Base-by-base conservation (phyloP, 192 early-diverging fungal species). In the Coemansia sp. region DNA sequence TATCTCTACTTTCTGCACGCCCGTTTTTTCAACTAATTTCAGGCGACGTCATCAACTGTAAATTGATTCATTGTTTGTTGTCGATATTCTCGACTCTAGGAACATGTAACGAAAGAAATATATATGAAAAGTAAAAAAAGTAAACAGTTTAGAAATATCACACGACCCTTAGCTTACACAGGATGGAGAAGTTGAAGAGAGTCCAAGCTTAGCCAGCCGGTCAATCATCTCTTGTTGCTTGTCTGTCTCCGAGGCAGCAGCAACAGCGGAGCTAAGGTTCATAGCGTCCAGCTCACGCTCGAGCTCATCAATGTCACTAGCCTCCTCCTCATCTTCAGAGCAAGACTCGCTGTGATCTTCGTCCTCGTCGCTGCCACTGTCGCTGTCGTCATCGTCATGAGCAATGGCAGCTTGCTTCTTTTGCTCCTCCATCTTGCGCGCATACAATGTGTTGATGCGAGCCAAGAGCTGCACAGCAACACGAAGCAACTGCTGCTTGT, bases 281-380 rank as follows among this genome's bases (percentile, higher is more conserved):
- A 82, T 82, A 31, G 80, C 75, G 29, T 65, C 61, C 40, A 82
- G 75, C 72, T 82, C 80, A 41, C 75, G 75, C 69, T 82, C 80
- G 36, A 82, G 72, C 24, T 71, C 80, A 29, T 74, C 80, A 18
- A 82, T 55, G 16, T 82, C 80, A 65, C 39, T 61, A 31, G 36
- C 50, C 3, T 33, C 50, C 8, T 67, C 53, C 18, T 29, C 58
- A 9, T 69, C 65, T 13, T 66, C 46, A 16, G 40, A 15, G 7
- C 20, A 31, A 20, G 49, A 34, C 70, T 50, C 49, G 9, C 49
- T 50, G 49, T 7, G 7, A 43, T n/a, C 15, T 11, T 31, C 49
- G 1, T 61, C 43, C 2, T 62, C 71, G 20, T 31, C 11, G 53
- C 67, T 40, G 74, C 34, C 27, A 69, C 44, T 44, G 11, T 22